Evolutionary conservation across 2,329 filamentous ascomycete species (phyloP), one percentile per base, ranked within the genome.

Genomic region (Fusarium setosum): DNA sequence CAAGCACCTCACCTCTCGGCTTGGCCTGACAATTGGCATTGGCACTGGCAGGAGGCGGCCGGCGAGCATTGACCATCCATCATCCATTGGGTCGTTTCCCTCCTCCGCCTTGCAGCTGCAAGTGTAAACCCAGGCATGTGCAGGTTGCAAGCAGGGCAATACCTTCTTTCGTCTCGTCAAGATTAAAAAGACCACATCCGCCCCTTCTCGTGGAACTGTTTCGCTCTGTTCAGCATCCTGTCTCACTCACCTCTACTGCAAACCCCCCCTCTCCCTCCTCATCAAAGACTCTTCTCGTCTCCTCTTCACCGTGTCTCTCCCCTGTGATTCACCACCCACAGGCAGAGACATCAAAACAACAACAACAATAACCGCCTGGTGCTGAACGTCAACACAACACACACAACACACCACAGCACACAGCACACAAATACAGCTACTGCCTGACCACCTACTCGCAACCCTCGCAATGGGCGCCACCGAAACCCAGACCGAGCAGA

Each of bases 151-250:
- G 35, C 26, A 31, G 26, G 35, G 23, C 35, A 40, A 52, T 40
- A 37, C 41, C 34, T 48, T 52, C 59, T 41, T 56, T 34, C 40
- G 44, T 57, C 59, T 67, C 56, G 45, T 69, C 57, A 56, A 65
- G 60, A 71, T 71, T 72, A 71, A 71, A 71, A 69, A 69, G 70
- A 63, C 61, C 50, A 32, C 61, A 37, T 63, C 38, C 52, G 44
- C 63, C 68, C 68, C 57, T 61, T 65, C 26, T 67, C 68, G 66
- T 61, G 59, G 49, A 69, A 53, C 55, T 59, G 62, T 68, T 61
- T 63, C 58, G 37, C 42, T 42, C 51, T 55, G 61, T 60, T 56
- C 59, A 69, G 62, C 68, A 66, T 60, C 67, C 53, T 70, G 65
- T 63, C 63, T 66, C 60, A 65, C 64, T 45, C 55, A 37, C 34